Evolutionary conservation across 1,284 basidiomycete genomes (phyloP), one percentile per base, ranked within the genome.

Genomic region (Boletellus sp.): DNA sequence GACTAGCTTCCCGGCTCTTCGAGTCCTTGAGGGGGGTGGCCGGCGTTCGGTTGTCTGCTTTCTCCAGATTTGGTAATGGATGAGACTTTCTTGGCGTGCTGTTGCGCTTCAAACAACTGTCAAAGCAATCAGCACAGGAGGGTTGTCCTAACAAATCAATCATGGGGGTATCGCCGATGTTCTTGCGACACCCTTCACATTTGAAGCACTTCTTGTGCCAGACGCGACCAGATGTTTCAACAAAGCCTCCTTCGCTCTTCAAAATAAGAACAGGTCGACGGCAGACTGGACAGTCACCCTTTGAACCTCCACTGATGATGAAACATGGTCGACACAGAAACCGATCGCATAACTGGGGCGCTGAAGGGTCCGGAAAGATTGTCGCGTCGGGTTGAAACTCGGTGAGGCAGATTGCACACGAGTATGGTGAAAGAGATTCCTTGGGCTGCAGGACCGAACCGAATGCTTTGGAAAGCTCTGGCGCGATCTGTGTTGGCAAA

Each of bases 131-230:
- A 12, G 76, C 72, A 58, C 89, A 91, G 45, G 83, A 86, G 8
- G 89, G 89, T 37, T 80, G 77, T 15, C 89, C 89, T 15, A 89
- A 71, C n/a, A 91, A 70, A 67, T 91, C 89, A 22, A 91, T 83
- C 80, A 89, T 83, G 1, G 89, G 89, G 5, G 72, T 72, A 57
- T 85, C 78, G 13, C 86, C 83, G 30, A 91, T 83, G 56, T 83
- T 79, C 69, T 80, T 86, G 63, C 74, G 77, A 62, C 89, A 91
- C 4, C 81, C 83, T 19, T 78, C 74, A 60, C 88, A 91, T 54
- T 74, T 76, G 70, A 91, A 91, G 66, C 89, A 91, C 38, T 73
- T 77, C 66, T 84, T 88, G 63, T 91, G 89, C 88, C 88, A 91
- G 53, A 83, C 79, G 40, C 77, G 76, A 41, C 80, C 81, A 8